Evolutionary conservation across 2,329 filamentous ascomycete genomes (phyloP), one percentile per base, ranked within the genome.

Genomic region (Harringtonia lauricola): DNA sequence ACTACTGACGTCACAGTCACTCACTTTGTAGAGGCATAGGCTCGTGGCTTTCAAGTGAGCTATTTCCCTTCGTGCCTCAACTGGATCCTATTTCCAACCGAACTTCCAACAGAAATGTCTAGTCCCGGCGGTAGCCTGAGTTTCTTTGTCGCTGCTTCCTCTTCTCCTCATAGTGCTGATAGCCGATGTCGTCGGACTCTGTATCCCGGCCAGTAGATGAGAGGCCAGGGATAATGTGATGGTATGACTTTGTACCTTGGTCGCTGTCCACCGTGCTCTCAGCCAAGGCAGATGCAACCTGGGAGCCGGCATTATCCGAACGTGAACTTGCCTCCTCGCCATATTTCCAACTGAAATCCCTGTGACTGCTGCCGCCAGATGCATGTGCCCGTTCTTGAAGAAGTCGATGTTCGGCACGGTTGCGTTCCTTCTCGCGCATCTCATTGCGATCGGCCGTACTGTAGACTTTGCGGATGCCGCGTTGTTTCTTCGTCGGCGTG

Each of bases 391-490:
- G 71, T 43, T 76, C 72, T 42, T 71, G 67, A n/a, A 76, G 60
- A 33, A 67, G 66, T 18, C 67, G 63, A 1, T 75, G 75, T 59
- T 81, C 78, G 39, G 69, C 65, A 30, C 73, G 69, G 49, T 76
- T 64, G 17, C 70, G 68, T 53, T 79, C 73, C 26, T 65, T 56
- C 57, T 77, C 74, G 33, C 71, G 67, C 40, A 61, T 58, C 22
- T 64, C 67, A 41, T 64, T 72, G 52, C 71, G 71, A 59, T 77
- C 73, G 10, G 74, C 71, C 1, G 69, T 71, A 33, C 73, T 77
- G 64, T 79, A 78, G 28, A 79, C 75, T 62, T 79, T 79, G 50
- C 75, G 67, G 53, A 79, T 79, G 41, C 72, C 71, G 37, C 59
- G n/a, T 30, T 24, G 34, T 40, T 56, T 63, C 59, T 72, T 68